phyloP scores from a whole-genome alignment of 495 filamentous ascomycete genomes.

The Penicillium lividum region DNA sequence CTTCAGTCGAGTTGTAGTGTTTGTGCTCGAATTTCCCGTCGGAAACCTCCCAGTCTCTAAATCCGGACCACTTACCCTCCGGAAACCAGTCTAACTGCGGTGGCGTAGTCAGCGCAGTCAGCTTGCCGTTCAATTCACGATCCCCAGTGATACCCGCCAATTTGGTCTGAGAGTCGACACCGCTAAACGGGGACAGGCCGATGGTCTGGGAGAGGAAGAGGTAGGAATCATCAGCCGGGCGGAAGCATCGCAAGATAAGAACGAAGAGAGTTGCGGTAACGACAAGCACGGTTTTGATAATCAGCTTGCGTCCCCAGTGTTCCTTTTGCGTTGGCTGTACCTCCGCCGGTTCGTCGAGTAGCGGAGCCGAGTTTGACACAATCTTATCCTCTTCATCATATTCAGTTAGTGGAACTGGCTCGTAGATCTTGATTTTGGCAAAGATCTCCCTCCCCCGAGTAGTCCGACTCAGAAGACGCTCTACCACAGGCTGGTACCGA shows the following conservation, averaged over 20 bases:
- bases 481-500: neutral
- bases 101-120: slow-evolving; percentile 23
- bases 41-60: slow-evolving; percentile 28
- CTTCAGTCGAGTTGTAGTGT: slow-evolving; percentile 40
- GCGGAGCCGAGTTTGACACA: slow-evolving; percentile 13
- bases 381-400: slow-evolving; percentile 31
- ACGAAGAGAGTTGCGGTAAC: slow-evolving; percentile 17
- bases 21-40: slow-evolving; percentile 3
- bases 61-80: slow-evolving; percentile 24
- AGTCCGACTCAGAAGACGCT: slow-evolving; percentile 5
- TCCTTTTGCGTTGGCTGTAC: neutral
- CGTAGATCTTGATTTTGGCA: slow-evolving; percentile 27
- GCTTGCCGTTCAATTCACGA: slow-evolving; percentile 16
- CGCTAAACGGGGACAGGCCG: slow-evolving; percentile 22
- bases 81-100: slow-evolving; percentile 29
- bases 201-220: slow-evolving; percentile 29
- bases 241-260: slow-evolving; percentile 20
- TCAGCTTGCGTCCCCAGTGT: neutral
- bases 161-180: slow-evolving; percentile 25
- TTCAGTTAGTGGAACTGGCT: slow-evolving; percentile 20
- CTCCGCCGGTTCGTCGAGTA: slow-evolving; percentile 15
- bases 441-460: slow-evolving; percentile 19
- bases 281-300: slow-evolving; percentile 18
- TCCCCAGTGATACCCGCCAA: slow-evolving; percentile 19
- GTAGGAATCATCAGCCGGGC: slow-evolving; percentile 23